A percentile compares a stretch with the other conserved stretches of the same genome.
These are phyloP conservation scores for Coniochaeta sp. DNA, from an alignment of 2,329 filamentous ascomycete species.

Conservation along the genomic window DNA sequence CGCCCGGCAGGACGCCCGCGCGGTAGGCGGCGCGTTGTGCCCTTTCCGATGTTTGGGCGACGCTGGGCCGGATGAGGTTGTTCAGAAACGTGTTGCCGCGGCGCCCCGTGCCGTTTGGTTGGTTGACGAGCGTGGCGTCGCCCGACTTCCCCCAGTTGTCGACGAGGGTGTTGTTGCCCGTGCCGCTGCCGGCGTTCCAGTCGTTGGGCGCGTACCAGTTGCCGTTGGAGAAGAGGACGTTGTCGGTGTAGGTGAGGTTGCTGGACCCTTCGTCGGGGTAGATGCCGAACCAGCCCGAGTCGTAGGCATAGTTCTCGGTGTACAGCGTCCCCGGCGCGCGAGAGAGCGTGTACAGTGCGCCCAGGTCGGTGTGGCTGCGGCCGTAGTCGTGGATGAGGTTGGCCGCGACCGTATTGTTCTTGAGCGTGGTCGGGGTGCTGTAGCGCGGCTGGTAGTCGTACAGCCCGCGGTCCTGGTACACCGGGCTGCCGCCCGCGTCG, in stretches of 20 bases:
- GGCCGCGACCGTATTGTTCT: constrained; percentile 6
- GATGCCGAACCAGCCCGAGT: constrained; percentile 4
- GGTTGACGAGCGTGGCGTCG: not conserved
- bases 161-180: constrained; percentile 7
- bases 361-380: constrained; percentile 8
- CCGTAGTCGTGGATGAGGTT: constrained; percentile 9
- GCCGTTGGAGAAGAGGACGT: constrained; percentile 2
- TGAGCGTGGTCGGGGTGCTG: constrained; percentile 7
- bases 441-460: constrained; percentile 9
- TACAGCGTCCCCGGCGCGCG: constrained; percentile 2
- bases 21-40: no score
- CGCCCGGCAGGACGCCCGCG: no score
- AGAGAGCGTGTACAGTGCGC: constrained; percentile 9
- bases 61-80: no score
- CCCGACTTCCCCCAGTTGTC: constrained; percentile 1
- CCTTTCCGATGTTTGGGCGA: no score
- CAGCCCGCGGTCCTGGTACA: constrained; percentile 8
- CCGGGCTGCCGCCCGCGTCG: constrained; percentile 7
- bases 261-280: constrained; percentile 8
- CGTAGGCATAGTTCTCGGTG: constrained; percentile 7
- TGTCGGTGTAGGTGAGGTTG: constrained; percentile 5
- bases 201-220: constrained; percentile 6
- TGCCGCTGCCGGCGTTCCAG: no score
- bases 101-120: no score
- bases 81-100: no score